Percentiles rank a stretch among this genome's conserved stretches.
Conservation (phyloP, 139 green algal genomes). For the Auxenochlorella pyrenoidosa region DNA sequence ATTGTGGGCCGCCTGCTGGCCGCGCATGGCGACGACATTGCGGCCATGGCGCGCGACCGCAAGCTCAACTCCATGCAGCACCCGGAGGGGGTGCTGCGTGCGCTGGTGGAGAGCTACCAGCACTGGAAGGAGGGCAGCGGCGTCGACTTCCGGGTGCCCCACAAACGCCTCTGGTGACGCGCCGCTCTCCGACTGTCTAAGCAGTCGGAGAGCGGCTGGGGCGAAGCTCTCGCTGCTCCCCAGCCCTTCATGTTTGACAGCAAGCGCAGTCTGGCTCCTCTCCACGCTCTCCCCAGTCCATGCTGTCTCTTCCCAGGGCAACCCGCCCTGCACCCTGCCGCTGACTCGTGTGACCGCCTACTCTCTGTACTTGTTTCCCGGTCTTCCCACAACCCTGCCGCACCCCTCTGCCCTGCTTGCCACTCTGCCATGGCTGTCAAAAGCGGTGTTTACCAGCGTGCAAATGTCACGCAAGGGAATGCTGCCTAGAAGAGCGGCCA, state of each 20-base stretch:
- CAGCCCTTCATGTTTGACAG: too few species aligned
- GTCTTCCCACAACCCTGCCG: background rate
- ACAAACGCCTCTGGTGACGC: slow-evolving; percentile 44
- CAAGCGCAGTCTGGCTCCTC: too few species aligned
- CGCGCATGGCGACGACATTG: slow-evolving; percentile 47
- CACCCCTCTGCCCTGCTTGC: background rate
- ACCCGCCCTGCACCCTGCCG: too few species aligned
- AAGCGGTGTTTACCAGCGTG: background rate
- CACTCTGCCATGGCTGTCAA: background rate
- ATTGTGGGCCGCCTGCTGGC: slow-evolving; percentile 47
- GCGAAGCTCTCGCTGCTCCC: too few species aligned
- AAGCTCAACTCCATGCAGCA: slow-evolving; percentile 74
- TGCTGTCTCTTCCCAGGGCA: too few species aligned
- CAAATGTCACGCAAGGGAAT: background rate
- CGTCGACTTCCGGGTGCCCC: slow-evolving; percentile 52
- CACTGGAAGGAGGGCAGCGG: slow-evolving; percentile 34
- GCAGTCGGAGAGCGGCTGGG: too few species aligned
- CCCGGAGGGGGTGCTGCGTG: slow-evolving; percentile 39
- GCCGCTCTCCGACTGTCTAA: too few species aligned
- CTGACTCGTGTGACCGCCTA: too few species aligned
- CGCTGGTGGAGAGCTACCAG: slow-evolving; percentile 43
- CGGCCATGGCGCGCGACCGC: slow-evolving; percentile 57
- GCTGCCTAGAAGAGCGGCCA: background rate
- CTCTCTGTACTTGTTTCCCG: too few species aligned
- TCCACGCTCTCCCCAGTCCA: too few species aligned